phyloP scores from a whole-genome alignment of 192 early-diverging fungal genomes.

The Rhizophagus clarus region DNA sequence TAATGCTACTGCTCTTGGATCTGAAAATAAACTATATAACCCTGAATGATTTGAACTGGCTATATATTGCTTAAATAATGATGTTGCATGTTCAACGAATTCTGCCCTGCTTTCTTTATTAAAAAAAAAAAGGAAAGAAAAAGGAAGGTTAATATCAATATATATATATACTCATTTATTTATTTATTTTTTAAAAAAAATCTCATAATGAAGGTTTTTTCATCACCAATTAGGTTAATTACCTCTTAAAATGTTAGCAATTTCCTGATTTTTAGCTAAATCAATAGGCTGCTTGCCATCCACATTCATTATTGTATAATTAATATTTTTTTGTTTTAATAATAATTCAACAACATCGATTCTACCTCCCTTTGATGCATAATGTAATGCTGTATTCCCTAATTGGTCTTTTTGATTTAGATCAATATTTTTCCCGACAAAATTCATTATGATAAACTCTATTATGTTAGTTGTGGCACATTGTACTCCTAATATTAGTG shows the following conservation, averaged over 20 bases:
- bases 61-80: conserved; percentile 56
- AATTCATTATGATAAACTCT: conserved; percentile 50
- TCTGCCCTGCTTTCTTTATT: conserved; percentile 50
- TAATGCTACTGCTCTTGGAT: conserved; percentile 55
- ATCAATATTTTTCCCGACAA: conserved; percentile 38
- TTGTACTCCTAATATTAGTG: conserved; percentile 63
- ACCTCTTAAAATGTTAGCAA: conserved; percentile 59
- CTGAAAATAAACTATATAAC: conserved; percentile 49
- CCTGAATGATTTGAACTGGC: conserved; percentile 40
- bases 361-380: conserved; percentile 68
- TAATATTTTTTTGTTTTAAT: conserved; percentile 60
- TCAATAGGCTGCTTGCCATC: conserved; percentile 64
- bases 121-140: neutral
- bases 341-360: conserved; percentile 69
- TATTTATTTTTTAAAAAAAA: too few relatives aligned
- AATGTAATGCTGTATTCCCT: conserved; percentile 75
- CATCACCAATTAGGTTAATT: neutral
- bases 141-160: neutral
- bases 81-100: conserved; percentile 49
- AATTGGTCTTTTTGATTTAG: conserved; percentile 58
- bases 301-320: conserved; percentile 67
- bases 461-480: conserved; percentile 63
- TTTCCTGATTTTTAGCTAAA: conserved; percentile 48
- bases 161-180: too few relatives aligned
- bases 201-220: too few relatives aligned